Base-by-base conservation (phyloP, 164 flowering plant genomes). In the Warburgia ugandensis region DNA sequence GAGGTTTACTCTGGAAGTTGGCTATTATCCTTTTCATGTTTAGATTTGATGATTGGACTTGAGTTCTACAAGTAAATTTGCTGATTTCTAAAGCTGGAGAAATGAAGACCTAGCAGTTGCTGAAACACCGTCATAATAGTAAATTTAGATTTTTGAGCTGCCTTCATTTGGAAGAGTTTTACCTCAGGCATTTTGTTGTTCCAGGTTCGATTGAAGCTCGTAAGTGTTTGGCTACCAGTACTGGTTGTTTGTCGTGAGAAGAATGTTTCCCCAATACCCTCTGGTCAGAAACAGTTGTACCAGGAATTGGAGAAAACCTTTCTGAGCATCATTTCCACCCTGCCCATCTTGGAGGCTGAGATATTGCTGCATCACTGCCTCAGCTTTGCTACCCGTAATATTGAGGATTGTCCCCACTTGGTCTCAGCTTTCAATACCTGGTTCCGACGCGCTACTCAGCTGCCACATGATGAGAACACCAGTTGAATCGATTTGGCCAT, bases 151-250 rank as follows among this genome's bases (percentile, higher is more conserved):
- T n/a, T n/a, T n/a, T n/a, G n/a, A n/a, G n/a, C n/a, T n/a, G n/a
- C n/a, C n/a, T n/a, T n/a, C n/a, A n/a, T n/a, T n/a, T n/a, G n/a
- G n/a, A n/a, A n/a, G n/a, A n/a, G n/a, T n/a, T n/a, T n/a, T n/a
- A n/a, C n/a, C n/a, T n/a, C n/a, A n/a, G n/a, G n/a, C n/a, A n/a
- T n/a, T n/a, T 19, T 43, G 5, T 39, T 35, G 29, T 64, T 64
- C 45, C 84, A 91, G 98, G 86, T 85, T 26, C 76, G 96, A 59
- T 68, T 67, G 81, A 81, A 77, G 70, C 79, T 91, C 9, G 95
- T 87, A 5, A 73, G 77, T 52, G 78, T 77, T 49, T 91, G 98
- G 98, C 90, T 91, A 19, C 98, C 98, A 7, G 95, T 87, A 68
- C 72, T 91, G 64, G 69, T 77, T 6, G 79, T 77, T 10, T 83